phyloP scores from a whole-genome alignment of 768 basidiomycete species.

The Asterophora lycoperdoides region DNA sequence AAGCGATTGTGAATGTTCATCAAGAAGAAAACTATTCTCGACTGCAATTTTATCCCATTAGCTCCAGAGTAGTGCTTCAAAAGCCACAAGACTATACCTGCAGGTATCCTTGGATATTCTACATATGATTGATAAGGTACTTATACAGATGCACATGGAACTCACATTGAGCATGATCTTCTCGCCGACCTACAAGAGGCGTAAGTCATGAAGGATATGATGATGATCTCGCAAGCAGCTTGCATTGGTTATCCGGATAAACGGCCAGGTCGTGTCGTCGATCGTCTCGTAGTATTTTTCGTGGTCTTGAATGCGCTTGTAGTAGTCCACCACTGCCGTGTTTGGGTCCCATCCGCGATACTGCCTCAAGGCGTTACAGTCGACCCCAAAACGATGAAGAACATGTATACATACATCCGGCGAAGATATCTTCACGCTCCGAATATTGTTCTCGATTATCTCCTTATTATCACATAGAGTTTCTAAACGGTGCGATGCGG shows the following conservation, averaged over 20 bases:
- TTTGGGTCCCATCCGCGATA: conserved; percentile 94
- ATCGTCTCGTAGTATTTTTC: conserved; percentile 89
- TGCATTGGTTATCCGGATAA: conserved; percentile 91
- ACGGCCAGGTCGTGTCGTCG: conserved; percentile 88
- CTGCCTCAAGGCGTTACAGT: conserved; percentile 35
- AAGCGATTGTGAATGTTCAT: conserved; percentile 98
- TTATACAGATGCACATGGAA: neutral
- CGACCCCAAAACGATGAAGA: neutral
- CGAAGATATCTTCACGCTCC: conserved; percentile 96
- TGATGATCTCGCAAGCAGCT: conserved; percentile 21
- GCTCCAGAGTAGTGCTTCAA: conserved; percentile 2
- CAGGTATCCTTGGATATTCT: conserved; percentile 84
- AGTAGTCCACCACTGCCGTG: conserved; percentile 89
- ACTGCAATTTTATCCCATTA: conserved; percentile 39
- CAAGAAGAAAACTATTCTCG: conserved; percentile 94
- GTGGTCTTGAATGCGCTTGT: conserved; percentile 79
- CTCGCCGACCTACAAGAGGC: conserved; percentile 71
- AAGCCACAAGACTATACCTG: conserved; percentile 46
- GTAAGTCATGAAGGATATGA: conserved; percentile 5
- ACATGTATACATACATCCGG: conserved; percentile 69
- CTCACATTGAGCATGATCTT: conserved; percentile 91
- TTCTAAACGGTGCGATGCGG: conserved; percentile 44
- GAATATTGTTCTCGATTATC: conserved; percentile 90
- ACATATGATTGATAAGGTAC: neutral
- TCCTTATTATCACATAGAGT: conserved; percentile 88